These are phyloP conservation scores for Nicotiana undulata DNA, from an alignment of 257 asterid genomes.

Conservation along the genomic window DNA sequence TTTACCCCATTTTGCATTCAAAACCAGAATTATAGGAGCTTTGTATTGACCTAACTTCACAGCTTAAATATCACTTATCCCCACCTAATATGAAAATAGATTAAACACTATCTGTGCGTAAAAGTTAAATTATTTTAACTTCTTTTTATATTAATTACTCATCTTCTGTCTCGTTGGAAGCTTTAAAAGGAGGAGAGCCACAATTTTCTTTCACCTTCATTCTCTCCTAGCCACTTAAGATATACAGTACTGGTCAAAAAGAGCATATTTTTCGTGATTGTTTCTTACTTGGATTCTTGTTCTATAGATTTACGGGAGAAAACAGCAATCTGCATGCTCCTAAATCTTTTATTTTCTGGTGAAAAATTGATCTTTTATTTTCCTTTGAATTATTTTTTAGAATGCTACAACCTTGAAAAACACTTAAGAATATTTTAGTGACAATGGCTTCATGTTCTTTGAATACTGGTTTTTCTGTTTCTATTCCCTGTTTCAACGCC, in stretches of 20 bases:
- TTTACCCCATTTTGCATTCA: background rate
- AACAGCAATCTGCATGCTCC: background rate
- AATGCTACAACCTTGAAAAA: background rate
- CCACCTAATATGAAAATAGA: background rate
- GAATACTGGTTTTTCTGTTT: background rate
- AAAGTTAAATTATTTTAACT: background rate
- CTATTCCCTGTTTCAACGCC: background rate
- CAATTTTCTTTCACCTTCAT: background rate
- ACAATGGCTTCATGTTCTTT: background rate
- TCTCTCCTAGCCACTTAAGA: slow-evolving; percentile 9
- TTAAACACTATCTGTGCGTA: background rate
- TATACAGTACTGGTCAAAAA: background rate
- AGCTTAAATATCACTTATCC: background rate
- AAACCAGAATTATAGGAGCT: background rate
- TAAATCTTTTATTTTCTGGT: background rate
- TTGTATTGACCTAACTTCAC: background rate
- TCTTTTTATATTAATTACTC: background rate
- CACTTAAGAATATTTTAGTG: background rate
- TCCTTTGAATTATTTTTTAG: background rate
- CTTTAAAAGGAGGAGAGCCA: background rate
- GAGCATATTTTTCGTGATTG: background rate
- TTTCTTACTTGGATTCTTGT: background rate
- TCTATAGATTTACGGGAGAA: background rate
- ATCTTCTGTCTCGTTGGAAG: background rate
- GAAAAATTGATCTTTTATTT: slow-evolving; percentile 7